Evolutionary conservation across 1,139 yeast species (phyloP).

Genomic region (Yamadazyma oceani): DNA sequence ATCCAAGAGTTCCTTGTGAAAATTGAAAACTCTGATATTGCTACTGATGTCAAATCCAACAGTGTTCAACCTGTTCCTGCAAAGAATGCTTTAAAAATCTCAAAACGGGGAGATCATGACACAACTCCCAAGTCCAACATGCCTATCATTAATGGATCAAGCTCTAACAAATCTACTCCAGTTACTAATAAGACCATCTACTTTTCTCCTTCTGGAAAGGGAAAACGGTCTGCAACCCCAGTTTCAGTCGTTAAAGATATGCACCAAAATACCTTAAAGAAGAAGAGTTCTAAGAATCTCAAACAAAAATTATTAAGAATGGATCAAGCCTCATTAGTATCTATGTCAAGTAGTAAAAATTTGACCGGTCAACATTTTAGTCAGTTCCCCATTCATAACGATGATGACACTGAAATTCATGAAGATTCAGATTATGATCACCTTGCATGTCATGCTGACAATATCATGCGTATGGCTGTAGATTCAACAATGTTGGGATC

Average conservation of each 20-base stretch:
- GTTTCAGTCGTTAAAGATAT: constrained; percentile 20
- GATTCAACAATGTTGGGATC: constrained; percentile 51
- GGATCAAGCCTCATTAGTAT: constrained; percentile 22
- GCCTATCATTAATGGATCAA: constrained; percentile 12
- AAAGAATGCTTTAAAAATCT: constrained; percentile 10
- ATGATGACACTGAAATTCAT: constrained; percentile 12
- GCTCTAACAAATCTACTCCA: constrained; percentile 27
- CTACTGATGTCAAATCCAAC: not conserved
- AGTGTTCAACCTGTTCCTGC: constrained; percentile 8
- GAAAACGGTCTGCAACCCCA: constrained; percentile 27
- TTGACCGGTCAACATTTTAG: no score
- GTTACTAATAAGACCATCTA: constrained; percentile 31
- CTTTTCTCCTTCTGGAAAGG: constrained; percentile 32
- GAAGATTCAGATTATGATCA: constrained; percentile 37
- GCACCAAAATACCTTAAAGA: constrained; percentile 9
- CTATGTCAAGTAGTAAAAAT: constrained; percentile 4
- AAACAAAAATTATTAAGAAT: constrained; percentile 19
- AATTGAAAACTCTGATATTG: not conserved
- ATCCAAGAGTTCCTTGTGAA: constrained; percentile 13
- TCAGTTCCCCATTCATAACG: constrained; percentile 7
- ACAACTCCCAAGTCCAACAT: constrained; percentile 1
- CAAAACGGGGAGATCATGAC: constrained; percentile 9
- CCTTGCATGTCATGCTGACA: constrained; percentile 50
- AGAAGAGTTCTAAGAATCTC: constrained; percentile 16
- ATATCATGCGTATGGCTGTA: constrained; percentile 49